Evolutionary conservation across 352 stramenopile species (phyloP).

Genomic region (Hyaloperonospora arabidopsidis): DNA sequence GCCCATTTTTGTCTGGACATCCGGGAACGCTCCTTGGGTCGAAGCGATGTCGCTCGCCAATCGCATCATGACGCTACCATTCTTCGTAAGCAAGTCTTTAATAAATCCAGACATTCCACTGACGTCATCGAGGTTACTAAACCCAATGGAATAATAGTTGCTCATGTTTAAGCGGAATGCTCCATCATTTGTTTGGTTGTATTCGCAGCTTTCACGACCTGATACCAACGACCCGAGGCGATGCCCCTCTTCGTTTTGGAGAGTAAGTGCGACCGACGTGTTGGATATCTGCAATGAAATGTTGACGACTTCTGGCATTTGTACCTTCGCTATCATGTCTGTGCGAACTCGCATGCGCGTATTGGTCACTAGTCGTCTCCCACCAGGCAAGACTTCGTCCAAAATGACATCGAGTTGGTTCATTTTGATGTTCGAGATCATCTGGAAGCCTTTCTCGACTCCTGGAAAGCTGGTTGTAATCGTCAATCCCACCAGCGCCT

Average conservation of each 20-base stretch:
- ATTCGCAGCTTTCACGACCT: constrained; percentile 47
- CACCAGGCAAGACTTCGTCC: constrained; percentile 18
- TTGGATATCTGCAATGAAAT: constrained; percentile 65
- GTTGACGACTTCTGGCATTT: constrained; percentile 62
- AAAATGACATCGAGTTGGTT: constrained; percentile 62
- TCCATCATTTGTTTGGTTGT: constrained; percentile 45
- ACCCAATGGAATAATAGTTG: constrained; percentile 54
- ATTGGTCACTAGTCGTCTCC: constrained; percentile 36
- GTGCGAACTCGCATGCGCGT: constrained; percentile 65
- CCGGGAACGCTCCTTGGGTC: constrained; percentile 54
- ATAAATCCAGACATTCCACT: constrained; percentile 53
- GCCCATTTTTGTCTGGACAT: constrained; percentile 66
- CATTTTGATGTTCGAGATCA: constrained; percentile 63
- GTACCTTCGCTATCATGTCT: constrained; percentile 53
- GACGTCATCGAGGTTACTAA: constrained; percentile 31
- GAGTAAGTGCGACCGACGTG: constrained; percentile 46
- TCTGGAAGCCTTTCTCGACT: constrained; percentile 43
- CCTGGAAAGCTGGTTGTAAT: constrained; percentile 61
- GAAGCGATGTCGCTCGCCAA: constrained; percentile 28
- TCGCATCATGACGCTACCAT: constrained; percentile 52
- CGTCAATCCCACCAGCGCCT: constrained; percentile 49
- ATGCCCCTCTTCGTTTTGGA: constrained; percentile 33
- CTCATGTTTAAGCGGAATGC: constrained; percentile 72
- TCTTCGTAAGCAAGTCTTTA: constrained; percentile 45
- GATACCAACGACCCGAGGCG: constrained; percentile 49